Base-by-base conservation (phyloP, 2,329 filamentous ascomycete species). In the Verticillium albo-atrum region DNA sequence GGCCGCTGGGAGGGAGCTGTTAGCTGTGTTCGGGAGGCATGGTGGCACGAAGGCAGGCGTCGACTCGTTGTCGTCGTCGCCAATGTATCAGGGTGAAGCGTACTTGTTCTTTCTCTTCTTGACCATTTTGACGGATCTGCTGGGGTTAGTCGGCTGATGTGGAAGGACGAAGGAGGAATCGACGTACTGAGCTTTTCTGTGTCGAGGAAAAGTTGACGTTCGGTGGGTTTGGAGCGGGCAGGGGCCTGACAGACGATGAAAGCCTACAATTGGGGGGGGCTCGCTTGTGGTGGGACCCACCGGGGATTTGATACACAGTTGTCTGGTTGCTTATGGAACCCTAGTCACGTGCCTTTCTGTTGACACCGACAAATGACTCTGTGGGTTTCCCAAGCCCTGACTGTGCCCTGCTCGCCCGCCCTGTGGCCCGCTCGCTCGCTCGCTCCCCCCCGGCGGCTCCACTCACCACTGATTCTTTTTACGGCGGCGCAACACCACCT, bases 91-190 rank as follows among this genome's bases (percentile, higher is more conserved):
- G 56, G 34, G 61, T 61, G 58, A 64, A 56, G 74, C 80, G 72
- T 79, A 85, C 82, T 88, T 88, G 79, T 83, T 84, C 79, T 86
- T 85, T 83, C 85, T 85, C 83, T 88, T 88, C 84, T 88, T 88
- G 75, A 87, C 84, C 85, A 88, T 88, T 70, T 79, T 88, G 78
- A 72, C 83, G 79, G 80, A 74, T 81, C 79, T 82, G 72, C 58
- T 47, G 55, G 62, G 66, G 67, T 67, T 69, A 69, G 64, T 68
- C 62, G 64, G 58, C 63, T 64, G 61, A 62, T 60, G 56, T 56
- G 47, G 60, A 58, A 63, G 63, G 59, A 57, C 54, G 62, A 63
- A 58, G 67, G 53, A 62, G 54, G 51, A 65, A 58, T 63, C 34
- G 56, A 64, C 62, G 54, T 63, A 64, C 62, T 61, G 62, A 60